Evolutionary conservation across 768 basidiomycete genomes (phyloP).

Genomic region (Termitomyces sp.): DNA sequence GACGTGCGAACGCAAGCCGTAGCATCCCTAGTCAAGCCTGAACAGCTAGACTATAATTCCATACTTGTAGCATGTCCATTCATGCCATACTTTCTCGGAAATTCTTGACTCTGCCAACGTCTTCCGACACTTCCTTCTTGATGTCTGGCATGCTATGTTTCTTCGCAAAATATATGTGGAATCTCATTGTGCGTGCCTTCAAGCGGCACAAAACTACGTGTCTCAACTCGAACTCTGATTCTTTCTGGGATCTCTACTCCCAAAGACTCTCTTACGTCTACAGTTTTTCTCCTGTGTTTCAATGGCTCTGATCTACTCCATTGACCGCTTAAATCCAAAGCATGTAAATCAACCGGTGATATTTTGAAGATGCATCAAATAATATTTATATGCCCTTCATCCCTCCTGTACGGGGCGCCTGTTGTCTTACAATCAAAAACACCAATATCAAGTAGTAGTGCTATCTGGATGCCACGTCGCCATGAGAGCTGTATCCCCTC

Average conservation of each 20-base stretch:
- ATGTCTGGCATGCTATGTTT: constrained; percentile 4
- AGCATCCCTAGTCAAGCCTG: not conserved
- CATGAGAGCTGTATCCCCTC: not conserved
- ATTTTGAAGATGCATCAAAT: no score
- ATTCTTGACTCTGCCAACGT: no score
- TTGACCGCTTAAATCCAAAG: not conserved
- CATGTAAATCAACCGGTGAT: no score
- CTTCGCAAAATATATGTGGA: not conserved
- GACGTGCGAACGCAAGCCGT: not conserved
- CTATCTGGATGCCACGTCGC: not conserved
- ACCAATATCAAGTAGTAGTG: no score
- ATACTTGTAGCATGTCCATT: not conserved
- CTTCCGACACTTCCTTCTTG: not conserved
- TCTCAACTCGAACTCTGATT: not conserved
- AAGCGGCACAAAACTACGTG: no score
- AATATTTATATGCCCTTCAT: no score
- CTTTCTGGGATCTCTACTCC: not conserved
- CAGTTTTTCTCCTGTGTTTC: not conserved
- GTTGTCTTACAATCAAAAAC: not conserved
- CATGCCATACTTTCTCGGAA: no score
- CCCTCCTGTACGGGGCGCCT: no score
- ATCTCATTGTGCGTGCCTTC: not conserved
- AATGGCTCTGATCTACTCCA: not conserved
- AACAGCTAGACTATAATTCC: not conserved
- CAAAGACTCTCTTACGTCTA: no score